phyloP scores from a whole-genome alignment of 345 rosid genomes.

The Melastoma malabathricum region DNA sequence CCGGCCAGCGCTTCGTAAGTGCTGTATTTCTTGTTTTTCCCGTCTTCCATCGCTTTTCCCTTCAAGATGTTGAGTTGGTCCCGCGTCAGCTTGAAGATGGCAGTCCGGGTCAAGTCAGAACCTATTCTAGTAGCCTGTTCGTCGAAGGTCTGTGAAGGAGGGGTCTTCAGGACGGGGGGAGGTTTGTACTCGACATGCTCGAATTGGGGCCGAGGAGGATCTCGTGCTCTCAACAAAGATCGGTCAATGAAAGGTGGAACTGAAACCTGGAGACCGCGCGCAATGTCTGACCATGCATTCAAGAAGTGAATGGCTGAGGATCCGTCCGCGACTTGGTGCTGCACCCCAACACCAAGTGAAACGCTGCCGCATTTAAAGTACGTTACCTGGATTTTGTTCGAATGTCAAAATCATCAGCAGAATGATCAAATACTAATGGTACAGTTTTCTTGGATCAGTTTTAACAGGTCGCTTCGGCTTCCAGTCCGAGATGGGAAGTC shows the following conservation, averaged over 20 bases:
- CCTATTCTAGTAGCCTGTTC: constrained; percentile 12
- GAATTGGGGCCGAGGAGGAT: constrained; percentile 73
- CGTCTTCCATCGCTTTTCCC: constrained; percentile 53
- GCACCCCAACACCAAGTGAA: constrained; percentile 98
- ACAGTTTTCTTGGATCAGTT: too few species aligned
- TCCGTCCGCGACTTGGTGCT: constrained; percentile 91
- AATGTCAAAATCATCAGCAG: too few species aligned
- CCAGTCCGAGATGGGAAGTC: background rate
- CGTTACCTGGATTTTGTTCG: constrained; percentile 37
- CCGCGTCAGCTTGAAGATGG: constrained; percentile 58
- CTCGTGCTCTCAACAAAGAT: constrained; percentile 67
- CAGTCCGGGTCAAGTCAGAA: constrained; percentile 32
- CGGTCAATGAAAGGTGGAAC: constrained; percentile 78
- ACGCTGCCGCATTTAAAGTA: constrained; percentile 86
- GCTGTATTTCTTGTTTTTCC: constrained; percentile 47
- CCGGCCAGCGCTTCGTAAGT: constrained; percentile 78
- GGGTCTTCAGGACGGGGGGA: constrained; percentile 51
- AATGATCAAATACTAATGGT: background rate
- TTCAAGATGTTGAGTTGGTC: constrained; percentile 58
- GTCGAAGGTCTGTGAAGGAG: constrained; percentile 11
- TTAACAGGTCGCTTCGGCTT: background rate
- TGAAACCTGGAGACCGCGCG: constrained; percentile 66
- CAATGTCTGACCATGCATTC: constrained; percentile 89
- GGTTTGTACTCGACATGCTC: constrained; percentile 75
- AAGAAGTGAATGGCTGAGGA: constrained; percentile 91